Base-by-base conservation (phyloP, 2,329 filamentous ascomycete genomes). In the Penicillium sp. region DNA sequence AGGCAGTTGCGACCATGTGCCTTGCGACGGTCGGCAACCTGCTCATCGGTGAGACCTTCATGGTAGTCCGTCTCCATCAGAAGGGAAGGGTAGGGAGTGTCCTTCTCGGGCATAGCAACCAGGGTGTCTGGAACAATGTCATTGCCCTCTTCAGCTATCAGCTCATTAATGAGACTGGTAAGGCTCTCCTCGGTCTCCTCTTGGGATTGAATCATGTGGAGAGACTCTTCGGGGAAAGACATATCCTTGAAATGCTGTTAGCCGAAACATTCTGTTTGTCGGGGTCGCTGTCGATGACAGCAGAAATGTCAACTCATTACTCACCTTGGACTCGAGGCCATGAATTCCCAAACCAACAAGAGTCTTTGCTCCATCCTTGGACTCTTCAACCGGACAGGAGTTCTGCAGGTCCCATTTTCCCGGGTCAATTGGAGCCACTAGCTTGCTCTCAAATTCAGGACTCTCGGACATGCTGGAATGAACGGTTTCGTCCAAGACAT, bases 1-100 rank as follows among this genome's bases (percentile, higher is more conserved):
- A 96, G 91, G 73, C 90, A 86, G 73, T 96, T 96, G 70, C 89
- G 80, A 72, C 91, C 91, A 72, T 87, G 90, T 74, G 89, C 90
- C 78, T 84, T 87, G 55, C 87, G 82, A 39, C 81, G 77, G 10
- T 77, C 68, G 31, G 77, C 58, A 47, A 92, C 89, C 76, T 95
- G 88, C 42, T 79, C 73, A 54, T 88, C 83, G 13, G 85, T 90
- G 8, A 96, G 81, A 81, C 91, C 89, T 18, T 81, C 76, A 44
- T 83, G 82, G 53, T 84, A 87, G 69, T 92, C 86, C 16, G 91
- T 96, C 74, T 89, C 83, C 41, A 95, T 83, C 72, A 90, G 81
- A 60, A 90, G 86, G 68, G 93, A 88, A 13, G 89, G 84, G 42
- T 90, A 80, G 48, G 82, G 74, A 54, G 84, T 85, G 60, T 73